Conservation (phyloP, 2,329 filamentous ascomycete species). For the Lachnellula subtilissima region DNA sequence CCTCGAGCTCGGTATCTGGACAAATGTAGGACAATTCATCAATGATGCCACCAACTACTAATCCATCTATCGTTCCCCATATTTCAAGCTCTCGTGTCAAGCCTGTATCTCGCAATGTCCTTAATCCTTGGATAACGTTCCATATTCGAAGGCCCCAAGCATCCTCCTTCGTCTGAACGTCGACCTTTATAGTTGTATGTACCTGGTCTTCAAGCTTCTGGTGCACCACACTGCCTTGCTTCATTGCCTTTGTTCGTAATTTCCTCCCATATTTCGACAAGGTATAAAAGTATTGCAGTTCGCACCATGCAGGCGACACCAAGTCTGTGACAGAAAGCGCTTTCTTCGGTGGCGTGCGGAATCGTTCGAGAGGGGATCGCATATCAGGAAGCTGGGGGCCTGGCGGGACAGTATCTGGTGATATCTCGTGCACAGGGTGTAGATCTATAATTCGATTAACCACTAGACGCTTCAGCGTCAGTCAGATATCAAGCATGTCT, state of each 20-base stretch:
- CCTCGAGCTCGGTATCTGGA: constrained; percentile 66
- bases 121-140: constrained; percentile 84
- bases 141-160: constrained; percentile 76
- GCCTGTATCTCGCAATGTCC: constrained; percentile 65
- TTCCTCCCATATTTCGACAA: constrained; percentile 73
- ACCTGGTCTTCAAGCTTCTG: constrained; percentile 81
- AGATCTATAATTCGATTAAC: constrained; percentile 32
- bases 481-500: constrained; percentile 46
- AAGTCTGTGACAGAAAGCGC: constrained; percentile 84
- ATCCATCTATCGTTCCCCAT: constrained; percentile 78
- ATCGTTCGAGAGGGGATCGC: constrained; percentile 67
- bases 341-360: constrained; percentile 71
- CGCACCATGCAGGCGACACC: constrained; percentile 88
- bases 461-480: constrained; percentile 59
- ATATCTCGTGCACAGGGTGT: background rate
- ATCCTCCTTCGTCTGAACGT: constrained; percentile 72
- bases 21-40: constrained; percentile 77
- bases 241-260: constrained; percentile 76
- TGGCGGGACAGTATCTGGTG: constrained; percentile 1
- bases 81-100: constrained; percentile 73
- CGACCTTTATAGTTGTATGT: constrained; percentile 69
- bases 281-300: constrained; percentile 87
- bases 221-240: constrained; percentile 73
- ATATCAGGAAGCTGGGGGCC: constrained; percentile 33
- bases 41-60: constrained; percentile 84